These are phyloP conservation scores for Sarocladium oryzae DNA, from an alignment of 2,329 filamentous ascomycete species.

Conservation along the genomic window DNA sequence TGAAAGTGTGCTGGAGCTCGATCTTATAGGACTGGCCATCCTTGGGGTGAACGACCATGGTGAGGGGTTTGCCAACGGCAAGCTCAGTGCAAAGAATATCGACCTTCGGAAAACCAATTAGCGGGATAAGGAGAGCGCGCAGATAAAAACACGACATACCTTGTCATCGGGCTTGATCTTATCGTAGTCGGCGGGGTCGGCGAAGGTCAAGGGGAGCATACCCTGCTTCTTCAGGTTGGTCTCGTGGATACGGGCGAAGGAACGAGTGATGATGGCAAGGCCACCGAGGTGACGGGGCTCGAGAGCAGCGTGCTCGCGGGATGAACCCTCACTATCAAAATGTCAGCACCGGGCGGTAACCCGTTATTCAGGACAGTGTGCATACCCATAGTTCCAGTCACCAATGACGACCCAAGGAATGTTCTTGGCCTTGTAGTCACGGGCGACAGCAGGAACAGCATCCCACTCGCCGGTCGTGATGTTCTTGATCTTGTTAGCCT, in stretches of 20 bases:
- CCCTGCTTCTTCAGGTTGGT: constrained; percentile 99
- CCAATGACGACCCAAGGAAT: constrained; percentile 96
- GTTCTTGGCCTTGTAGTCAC: constrained; percentile 97
- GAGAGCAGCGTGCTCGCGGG: constrained; percentile 95
- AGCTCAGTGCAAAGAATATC: constrained; percentile 86
- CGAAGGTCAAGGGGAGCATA: constrained; percentile 97
- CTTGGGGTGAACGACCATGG: constrained; percentile 86
- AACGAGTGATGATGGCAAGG: constrained; percentile 91
- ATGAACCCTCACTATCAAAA: constrained; percentile 85
- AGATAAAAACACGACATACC: constrained; percentile 32
- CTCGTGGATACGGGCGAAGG: constrained; percentile 99
- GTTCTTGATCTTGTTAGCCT: constrained; percentile 98
- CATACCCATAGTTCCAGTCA: constrained; percentile 71
- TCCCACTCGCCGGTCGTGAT: constrained; percentile 74
- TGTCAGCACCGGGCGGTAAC: background rate
- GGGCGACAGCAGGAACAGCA: constrained; percentile 86
- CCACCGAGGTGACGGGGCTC: constrained; percentile 96
- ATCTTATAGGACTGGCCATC: constrained; percentile 76
- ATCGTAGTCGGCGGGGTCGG: constrained; percentile 93
- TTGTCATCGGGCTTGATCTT: constrained; percentile 91
- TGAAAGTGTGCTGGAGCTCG: constrained; percentile 91
- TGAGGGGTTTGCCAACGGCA: constrained; percentile 86
- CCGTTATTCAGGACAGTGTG: background rate
- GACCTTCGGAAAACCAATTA: constrained; percentile 39
- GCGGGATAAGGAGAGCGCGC: constrained; percentile 8